phyloP scores from a whole-genome alignment of 2,329 filamentous ascomycete species.

The Didymella glomerata region DNA sequence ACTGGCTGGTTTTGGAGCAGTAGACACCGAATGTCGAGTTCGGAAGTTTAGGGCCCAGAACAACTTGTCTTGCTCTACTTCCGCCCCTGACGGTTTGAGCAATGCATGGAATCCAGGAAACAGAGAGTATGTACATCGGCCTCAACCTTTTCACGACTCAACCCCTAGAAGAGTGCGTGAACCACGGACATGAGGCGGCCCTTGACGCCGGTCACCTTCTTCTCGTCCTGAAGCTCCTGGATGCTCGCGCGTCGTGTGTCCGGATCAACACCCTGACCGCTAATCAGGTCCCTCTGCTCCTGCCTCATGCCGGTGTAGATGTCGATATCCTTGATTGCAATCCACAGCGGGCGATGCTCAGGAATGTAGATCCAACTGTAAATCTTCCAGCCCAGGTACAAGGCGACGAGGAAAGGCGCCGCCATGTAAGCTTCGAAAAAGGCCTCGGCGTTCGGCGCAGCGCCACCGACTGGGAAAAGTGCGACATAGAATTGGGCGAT shows the following conservation, averaged over 20 bases:
- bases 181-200: neutral
- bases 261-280: conserved; percentile 15
- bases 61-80: too few species aligned
- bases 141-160: neutral
- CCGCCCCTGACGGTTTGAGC: too few species aligned
- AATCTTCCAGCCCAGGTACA: conserved; percentile 60
- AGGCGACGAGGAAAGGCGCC: conserved; percentile 52
- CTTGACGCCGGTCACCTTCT: conserved; percentile 14
- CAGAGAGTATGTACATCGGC: too few species aligned
- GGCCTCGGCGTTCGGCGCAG: conserved; percentile 40
- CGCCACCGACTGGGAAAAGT: conserved; percentile 37
- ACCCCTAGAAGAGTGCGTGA: conserved; percentile 2
- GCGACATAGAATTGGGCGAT: conserved; percentile 51
- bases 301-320: conserved; percentile 43
- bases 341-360: conserved; percentile 35
- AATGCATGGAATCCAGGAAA: too few species aligned
- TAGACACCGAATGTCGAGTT: too few species aligned
- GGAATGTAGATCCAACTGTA: conserved; percentile 35
- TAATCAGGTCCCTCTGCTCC: conserved; percentile 16
- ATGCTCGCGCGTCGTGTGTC: conserved; percentile 18
- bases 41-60: too few species aligned
- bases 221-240: conserved; percentile 14
- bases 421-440: conserved; percentile 59
- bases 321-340: conserved; percentile 44
- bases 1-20: too few species aligned